Evolutionary conservation across 257 asterid species (phyloP).

Genomic region (Solanum neorickii): DNA sequence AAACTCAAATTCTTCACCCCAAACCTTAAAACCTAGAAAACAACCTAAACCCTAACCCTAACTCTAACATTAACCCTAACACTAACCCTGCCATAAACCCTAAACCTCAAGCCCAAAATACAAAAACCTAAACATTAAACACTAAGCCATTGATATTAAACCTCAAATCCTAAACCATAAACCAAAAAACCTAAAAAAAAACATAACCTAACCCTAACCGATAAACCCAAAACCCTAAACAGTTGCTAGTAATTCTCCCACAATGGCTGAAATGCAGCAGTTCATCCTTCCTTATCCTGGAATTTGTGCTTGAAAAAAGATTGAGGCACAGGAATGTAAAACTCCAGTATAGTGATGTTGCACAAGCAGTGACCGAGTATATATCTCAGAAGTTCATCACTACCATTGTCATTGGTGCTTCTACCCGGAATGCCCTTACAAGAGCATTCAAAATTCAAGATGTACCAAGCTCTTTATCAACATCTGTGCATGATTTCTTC

Average conservation of each 20-base stretch:
- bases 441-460: conserved; percentile 62
- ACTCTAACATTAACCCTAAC: no score
- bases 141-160: no score
- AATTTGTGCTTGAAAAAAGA: conserved; percentile 78
- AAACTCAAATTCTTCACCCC: no score
- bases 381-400: conserved; percentile 21
- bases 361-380: conserved; percentile 38
- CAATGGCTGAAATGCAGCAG: conserved; percentile 44
- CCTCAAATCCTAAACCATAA: no score
- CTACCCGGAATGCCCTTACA: conserved; percentile 44
- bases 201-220: no score
- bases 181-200: no score
- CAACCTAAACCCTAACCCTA: no score
- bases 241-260: conserved; percentile 21
- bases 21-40: no score
- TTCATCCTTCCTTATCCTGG: conserved; percentile 74
- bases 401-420: conserved; percentile 57
- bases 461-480: conserved; percentile 37
- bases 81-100: no score
- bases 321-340: conserved; percentile 57
- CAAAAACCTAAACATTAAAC: no score
- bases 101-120: no score
- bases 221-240: neutral
- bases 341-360: conserved; percentile 42
- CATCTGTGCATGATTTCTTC: conserved; percentile 52